These are phyloP conservation scores for Entoloma clypeatum DNA, from an alignment of 1,284 basidiomycete genomes.

Conservation along the genomic window DNA sequence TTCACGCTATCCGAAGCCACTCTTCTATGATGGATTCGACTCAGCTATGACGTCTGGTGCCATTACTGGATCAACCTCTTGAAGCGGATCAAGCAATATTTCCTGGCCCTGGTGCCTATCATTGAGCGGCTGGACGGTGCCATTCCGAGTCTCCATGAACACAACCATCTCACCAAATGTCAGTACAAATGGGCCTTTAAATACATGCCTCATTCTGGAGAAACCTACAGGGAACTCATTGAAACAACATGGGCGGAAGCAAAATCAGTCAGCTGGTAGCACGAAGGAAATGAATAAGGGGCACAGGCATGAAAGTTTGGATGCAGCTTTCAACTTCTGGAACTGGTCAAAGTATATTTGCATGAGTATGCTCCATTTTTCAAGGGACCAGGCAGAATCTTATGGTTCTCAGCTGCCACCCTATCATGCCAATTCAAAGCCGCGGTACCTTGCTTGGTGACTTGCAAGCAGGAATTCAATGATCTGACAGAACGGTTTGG, in stretches of 20 bases:
- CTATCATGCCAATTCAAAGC: slow-evolving; percentile 9
- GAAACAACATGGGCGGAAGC: slow-evolving; percentile 24
- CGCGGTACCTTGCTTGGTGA: slow-evolving; percentile 2
- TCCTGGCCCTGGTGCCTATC: slow-evolving; percentile 5
- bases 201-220: slow-evolving; percentile 17
- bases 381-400: no score
- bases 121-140: slow-evolving; percentile 17
- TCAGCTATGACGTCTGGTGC: slow-evolving; percentile 27
- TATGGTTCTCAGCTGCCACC: slow-evolving; percentile 4
- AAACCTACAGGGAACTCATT: slow-evolving; percentile 21
- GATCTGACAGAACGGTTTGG: neutral
- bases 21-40: slow-evolving; percentile 17
- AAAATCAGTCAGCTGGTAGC: slow-evolving; percentile 22
- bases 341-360: slow-evolving; percentile 22
- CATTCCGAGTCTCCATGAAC: slow-evolving; percentile 24
- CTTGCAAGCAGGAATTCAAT: neutral
- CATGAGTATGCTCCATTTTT: neutral
- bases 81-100: slow-evolving; percentile 11
- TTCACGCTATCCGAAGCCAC: slow-evolving; percentile 11
- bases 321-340: slow-evolving; percentile 21
- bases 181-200: slow-evolving; percentile 21
- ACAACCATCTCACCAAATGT: slow-evolving; percentile 19
- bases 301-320: slow-evolving; percentile 23
- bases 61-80: slow-evolving; percentile 18
- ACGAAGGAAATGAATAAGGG: slow-evolving; percentile 24